Evolutionary conservation across 306 rosid genomes (phyloP).

Genomic region (Carpinus fangiana): DNA sequence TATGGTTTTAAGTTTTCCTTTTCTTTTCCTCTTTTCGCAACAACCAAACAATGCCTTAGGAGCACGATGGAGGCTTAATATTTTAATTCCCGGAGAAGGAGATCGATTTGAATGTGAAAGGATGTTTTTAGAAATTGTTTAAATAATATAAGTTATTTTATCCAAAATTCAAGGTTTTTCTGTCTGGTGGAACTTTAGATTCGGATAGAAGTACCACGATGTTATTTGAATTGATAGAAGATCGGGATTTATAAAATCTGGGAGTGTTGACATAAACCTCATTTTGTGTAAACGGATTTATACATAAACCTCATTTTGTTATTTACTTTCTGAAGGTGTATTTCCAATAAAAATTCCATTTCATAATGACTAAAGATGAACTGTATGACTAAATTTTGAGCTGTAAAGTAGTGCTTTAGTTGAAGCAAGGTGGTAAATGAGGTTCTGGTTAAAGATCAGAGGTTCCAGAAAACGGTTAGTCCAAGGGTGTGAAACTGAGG

Average conservation of each 20-base stretch:
- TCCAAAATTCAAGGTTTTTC: background rate
- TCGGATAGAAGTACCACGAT: background rate
- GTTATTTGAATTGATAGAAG: background rate
- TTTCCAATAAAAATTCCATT: background rate
- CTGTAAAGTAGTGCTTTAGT: slow-evolving; percentile 1
- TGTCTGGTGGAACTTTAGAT: background rate
- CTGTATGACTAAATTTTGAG: background rate
- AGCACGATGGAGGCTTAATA: background rate
- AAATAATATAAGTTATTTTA: background rate
- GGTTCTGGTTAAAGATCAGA: background rate
- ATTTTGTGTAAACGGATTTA: too few relatives aligned
- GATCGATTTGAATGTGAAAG: background rate
- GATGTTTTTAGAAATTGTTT: too few relatives aligned
- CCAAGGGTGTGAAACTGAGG: background rate
- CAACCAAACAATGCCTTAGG: background rate
- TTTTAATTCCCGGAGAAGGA: background rate
- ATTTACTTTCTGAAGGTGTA: background rate
- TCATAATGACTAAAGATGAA: too few relatives aligned
- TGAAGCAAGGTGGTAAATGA: background rate
- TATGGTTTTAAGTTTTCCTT: background rate
- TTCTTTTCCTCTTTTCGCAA: background rate
- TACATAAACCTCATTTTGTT: background rate
- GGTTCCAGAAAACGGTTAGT: background rate
- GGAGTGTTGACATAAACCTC: background rate
- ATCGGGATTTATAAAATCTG: background rate